phyloP scores from a whole-genome alignment of 441 rosid species.

The Populus hybrid region DNA sequence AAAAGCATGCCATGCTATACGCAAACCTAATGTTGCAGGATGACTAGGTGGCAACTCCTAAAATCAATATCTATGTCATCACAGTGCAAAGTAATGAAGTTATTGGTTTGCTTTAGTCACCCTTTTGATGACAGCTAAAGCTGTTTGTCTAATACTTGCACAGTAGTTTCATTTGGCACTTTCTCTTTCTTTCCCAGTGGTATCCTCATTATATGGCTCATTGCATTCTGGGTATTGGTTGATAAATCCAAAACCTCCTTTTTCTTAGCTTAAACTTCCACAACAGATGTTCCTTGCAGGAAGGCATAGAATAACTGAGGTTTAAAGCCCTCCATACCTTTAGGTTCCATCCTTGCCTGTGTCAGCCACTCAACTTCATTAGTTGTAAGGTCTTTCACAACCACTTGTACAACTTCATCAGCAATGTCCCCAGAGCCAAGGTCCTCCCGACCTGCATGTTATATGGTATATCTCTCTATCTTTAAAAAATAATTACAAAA shows the following conservation, averaged over 20 bases:
- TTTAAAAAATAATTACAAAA: slow-evolving; percentile 1
- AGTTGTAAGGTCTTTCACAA: slow-evolving; percentile 20
- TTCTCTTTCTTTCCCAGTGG: neutral
- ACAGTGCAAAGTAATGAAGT: neutral
- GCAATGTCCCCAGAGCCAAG: slow-evolving; percentile 18
- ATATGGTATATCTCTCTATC: neutral
- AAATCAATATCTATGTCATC: neutral
- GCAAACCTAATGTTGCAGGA: neutral
- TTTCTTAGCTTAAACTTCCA: neutral
- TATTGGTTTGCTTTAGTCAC: neutral
- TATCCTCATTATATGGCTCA: neutral
- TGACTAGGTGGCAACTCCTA: neutral
- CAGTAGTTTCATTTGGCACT: slow-evolving; percentile 6
- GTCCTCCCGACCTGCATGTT: slow-evolving; percentile 36
- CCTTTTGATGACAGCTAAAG: neutral
- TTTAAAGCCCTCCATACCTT: slow-evolving; percentile 29
- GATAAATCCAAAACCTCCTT: neutral
- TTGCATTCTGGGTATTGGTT: neutral
- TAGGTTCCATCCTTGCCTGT: slow-evolving; percentile 21
- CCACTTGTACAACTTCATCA: slow-evolving; percentile 19
- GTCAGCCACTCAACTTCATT: slow-evolving; percentile 28
- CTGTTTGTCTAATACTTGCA: neutral
- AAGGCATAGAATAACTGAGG: slow-evolving; percentile 15
- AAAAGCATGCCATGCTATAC: neutral
- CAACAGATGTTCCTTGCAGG: neutral